Base-by-base conservation (phyloP, 2,329 filamentous ascomycete species). In the Exophiala sp. region DNA sequence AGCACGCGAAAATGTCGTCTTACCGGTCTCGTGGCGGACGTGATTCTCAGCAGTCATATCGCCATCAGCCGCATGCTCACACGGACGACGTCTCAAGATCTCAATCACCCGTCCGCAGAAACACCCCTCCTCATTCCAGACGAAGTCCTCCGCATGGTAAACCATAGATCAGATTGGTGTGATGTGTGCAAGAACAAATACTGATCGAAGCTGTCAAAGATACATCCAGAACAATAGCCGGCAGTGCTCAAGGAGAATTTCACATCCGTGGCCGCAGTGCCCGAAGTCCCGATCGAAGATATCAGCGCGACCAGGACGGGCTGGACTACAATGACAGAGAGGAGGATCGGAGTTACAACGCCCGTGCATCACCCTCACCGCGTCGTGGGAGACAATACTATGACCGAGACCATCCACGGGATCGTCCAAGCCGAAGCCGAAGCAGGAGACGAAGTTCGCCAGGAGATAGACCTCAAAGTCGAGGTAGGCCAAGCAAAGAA, bases 71-170 rank as follows among this genome's bases (percentile, higher is more conserved):
- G 41, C 21, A 50, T 16, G 46, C 70, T 45, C 69, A 74, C 51
- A 75, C 47, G 72, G 74, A 77, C 60, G 75, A 77, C 50, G 46
- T 57, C 3, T 68, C 70, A 35, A 66, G 62, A 52, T 71, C 72
- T 34, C 66, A 66, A 62, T 75, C 73, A 52, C 69, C 68, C 53
- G 66, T 69, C 55, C 68, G 62, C 34, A 63, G 59, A 65, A 62
- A 68, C 55, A 62, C 62, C 51, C 65, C 69, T 53, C 72, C 72
- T 66, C 70, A 69, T 64, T 69, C 69, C 71, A 72, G 68, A 68
- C 68, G 65, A 65, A 69, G 71, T 70, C 70, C 74, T 70, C 69
- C 71, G 63, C 72, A 76, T 69, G 72, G 68, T 72, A 74, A 69
- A 67, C 67, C 60, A 64, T 65, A 61, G 53, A 65, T 57, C 56